Evolutionary conservation across 345 rosid species (phyloP), one percentile per base, ranked within the genome.

Genomic region (Brassica carinata): DNA sequence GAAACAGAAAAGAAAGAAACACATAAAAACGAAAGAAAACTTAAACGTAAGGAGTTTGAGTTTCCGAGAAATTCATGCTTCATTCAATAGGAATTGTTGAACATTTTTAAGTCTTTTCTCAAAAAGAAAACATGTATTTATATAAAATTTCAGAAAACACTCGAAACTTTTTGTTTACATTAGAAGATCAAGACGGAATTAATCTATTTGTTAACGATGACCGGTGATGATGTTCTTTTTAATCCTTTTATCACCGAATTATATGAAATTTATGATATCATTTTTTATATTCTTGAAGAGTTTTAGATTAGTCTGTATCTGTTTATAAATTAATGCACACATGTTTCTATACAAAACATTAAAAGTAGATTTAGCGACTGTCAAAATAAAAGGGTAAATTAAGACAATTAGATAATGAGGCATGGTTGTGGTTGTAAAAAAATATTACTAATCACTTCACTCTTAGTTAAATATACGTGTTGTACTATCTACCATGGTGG

Each of bases 401-500:
- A 59, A 19, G 76, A 58, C 55, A 5, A 19, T n/a, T 11, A 11
- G 8, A 61, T 57, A n/a, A 29, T 13, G 33, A 5, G 11, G 5
- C 19, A 17, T 57, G 15, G 18, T 33, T 33, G 75, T 72, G 75
- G 58, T 26, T 62, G 68, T 73, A 73, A 62, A 73, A 38, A 8
- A 73, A 62, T 59, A n/a, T 73, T 62, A 27, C 38, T 63, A 73
- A 73, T 62, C 69, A 74, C 45, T 63, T 43, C 77, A 74, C 31
- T 43, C 18, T 10, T 15, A 43, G 11, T 5, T 74, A 64, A 27
- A 74, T 63, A 15, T 74, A 40, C 77, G 77, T 73, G 77, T 58
- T 43, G 69, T 74, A 29, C 11, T 74, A 14, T 73, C 68, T 74
- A 74, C 69, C 69, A 63, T 74, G 59, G 77, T 74, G 77, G 62